These are phyloP conservation scores for Chytriomyces sp. DNA, from an alignment of 192 early-diverging fungal genomes.

Conservation along the genomic window DNA sequence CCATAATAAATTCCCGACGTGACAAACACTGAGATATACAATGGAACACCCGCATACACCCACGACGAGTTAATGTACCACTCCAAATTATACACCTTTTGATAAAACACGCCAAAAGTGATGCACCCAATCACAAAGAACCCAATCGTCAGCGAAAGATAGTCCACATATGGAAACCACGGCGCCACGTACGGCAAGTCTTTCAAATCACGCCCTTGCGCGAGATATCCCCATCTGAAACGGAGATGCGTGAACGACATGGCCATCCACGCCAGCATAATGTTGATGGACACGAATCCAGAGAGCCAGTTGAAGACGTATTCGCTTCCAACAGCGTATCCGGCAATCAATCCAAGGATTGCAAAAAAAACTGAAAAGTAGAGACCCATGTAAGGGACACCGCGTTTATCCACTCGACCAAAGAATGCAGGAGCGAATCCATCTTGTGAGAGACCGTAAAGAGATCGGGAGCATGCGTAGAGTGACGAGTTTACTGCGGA, in stretches of 20 bases:
- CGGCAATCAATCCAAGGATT: slow-evolving; percentile 61
- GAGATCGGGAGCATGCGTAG: slow-evolving; percentile 68
- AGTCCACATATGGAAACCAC: slow-evolving; percentile 34
- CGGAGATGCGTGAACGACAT: slow-evolving; percentile 45
- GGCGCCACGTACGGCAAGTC: no score
- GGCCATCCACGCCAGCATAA: slow-evolving; percentile 40
- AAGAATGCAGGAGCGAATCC: slow-evolving; percentile 66
- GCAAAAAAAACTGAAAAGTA: slow-evolving; percentile 55
- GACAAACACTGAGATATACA: slow-evolving; percentile 11
- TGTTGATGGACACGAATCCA: slow-evolving; percentile 36
- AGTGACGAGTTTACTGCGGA: slow-evolving; percentile 74
- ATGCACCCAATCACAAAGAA: slow-evolving; percentile 20
- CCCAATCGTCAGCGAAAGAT: slow-evolving; percentile 5
- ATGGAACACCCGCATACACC: slow-evolving; percentile 29
- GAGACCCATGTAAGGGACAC: slow-evolving; percentile 62
- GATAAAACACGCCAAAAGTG: slow-evolving; percentile 17
- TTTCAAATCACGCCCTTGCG: slow-evolving; percentile 40
- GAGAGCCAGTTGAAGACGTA: slow-evolving; percentile 46
- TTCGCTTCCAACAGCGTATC: slow-evolving; percentile 57
- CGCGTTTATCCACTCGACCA: slow-evolving; percentile 42
- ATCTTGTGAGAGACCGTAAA: slow-evolving; percentile 63
- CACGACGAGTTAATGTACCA: slow-evolving; percentile 11
- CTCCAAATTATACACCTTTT: background rate
- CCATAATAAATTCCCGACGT: slow-evolving; percentile 7
- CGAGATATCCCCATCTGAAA: slow-evolving; percentile 38